Evolutionary conservation across 1,284 basidiomycete species (phyloP), one percentile per base, ranked within the genome.

Genomic region (Puccinia triticina): DNA sequence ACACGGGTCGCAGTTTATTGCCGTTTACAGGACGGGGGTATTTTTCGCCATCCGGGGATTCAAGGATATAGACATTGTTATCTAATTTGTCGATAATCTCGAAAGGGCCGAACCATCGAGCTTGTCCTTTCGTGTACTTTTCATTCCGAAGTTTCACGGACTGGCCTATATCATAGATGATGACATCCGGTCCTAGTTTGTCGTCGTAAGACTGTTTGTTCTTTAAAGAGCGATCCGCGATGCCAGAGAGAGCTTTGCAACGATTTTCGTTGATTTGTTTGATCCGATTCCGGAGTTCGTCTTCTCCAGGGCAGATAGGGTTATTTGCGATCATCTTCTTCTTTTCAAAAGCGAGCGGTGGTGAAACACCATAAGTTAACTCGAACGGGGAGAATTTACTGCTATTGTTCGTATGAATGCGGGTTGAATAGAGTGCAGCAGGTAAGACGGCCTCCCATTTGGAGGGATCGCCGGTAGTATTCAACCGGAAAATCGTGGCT

Each of bases 81-180:
- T n/a, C n/a, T n/a, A n/a, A n/a, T n/a, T n/a, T n/a, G n/a, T n/a
- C n/a, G n/a, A n/a, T n/a, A n/a, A n/a, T n/a, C n/a, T n/a, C n/a
- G n/a, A n/a, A n/a, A n/a, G n/a, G n/a, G n/a, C n/a, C n/a, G n/a
- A n/a, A n/a, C n/a, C n/a, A n/a, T n/a, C n/a, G 48, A 18, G 72
- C 48, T 21, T 26, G 48, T 32, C 71, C 71, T 53, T 74, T 74
- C 21, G 34, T 34, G 23, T 50, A 18, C 5, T 43, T 4, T n/a
- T 75, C 72, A n/a, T 75, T 75, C 11, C 72, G 43, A 14, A 75
- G 50, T n/a, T 57, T 50, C 10, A 75, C 72, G 23, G 18, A 29
- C 1, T 75, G 48, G 0, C 72, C 72, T 2, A 55, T n/a, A 21
- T 16, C 0, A 37, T 48, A 75, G 8, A 0, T 55, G 11, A 1